These are phyloP conservation scores for Trichoderma asperelloides DNA, from an alignment of 495 filamentous ascomycete genomes.

Conservation along the genomic window DNA sequence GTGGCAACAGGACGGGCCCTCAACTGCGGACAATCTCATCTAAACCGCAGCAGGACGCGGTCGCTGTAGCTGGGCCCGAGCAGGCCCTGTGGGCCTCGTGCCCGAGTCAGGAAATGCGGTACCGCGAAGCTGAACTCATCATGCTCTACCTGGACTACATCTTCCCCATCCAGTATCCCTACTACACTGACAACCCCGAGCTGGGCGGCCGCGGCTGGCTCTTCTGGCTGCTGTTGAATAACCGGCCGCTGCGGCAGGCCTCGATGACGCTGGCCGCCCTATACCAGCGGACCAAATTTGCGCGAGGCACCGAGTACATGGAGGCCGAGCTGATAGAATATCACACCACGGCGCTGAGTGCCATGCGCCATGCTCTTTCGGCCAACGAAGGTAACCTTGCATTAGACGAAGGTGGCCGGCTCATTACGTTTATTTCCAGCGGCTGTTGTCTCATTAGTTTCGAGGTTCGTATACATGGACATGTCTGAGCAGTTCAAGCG, in stretches of 20 bases:
- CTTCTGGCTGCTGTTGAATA: constrained; percentile 6
- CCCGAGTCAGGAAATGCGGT: constrained; percentile 2
- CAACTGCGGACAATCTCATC: neutral
- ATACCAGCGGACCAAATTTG: constrained; percentile 1
- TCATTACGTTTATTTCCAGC: neutral
- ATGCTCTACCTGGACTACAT: constrained; percentile 10
- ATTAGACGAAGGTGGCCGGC: neutral
- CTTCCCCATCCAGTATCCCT: constrained; percentile 8
- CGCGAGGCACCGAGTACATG: constrained; percentile 1
- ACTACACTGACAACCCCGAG: neutral
- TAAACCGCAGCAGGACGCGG: neutral
- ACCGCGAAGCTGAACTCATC: constrained; percentile 1
- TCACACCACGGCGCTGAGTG: constrained; percentile 3
- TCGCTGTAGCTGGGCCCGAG: neutral
- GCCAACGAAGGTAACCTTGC: neutral
- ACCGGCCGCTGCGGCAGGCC: constrained; percentile 1
- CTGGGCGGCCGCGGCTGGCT: constrained; percentile 10
- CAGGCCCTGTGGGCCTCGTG: neutral
- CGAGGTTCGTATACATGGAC: neutral
- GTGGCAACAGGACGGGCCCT: neutral
- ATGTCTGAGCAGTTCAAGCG: too few species aligned
- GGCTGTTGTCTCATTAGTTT: constrained; percentile 4
- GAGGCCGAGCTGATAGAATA: neutral
- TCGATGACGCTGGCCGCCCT: constrained; percentile 1
- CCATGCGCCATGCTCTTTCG: constrained; percentile 3